Percentiles rank a stretch among this genome's conserved stretches.
Conservation (phyloP, 2,329 filamentous ascomycete species). For the Chaetomiaceae sp. region DNA sequence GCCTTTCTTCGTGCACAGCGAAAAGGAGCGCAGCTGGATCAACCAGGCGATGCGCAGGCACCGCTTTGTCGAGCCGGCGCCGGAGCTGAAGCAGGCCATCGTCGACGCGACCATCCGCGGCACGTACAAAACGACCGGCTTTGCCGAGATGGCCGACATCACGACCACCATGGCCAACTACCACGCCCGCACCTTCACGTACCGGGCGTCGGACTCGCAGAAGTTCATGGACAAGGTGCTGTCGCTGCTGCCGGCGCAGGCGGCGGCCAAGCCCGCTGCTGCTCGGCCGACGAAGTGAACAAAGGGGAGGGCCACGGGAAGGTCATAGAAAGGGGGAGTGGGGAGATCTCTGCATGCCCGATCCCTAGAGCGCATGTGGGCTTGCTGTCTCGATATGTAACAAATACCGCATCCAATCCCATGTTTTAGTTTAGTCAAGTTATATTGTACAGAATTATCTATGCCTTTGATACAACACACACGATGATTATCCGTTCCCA, state of each 20-base stretch:
- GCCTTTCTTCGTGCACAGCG: constrained; percentile 35
- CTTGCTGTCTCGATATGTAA: constrained; percentile 11
- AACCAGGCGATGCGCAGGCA: constrained; percentile 16
- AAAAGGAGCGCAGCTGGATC: constrained; percentile 29
- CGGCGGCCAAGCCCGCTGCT: constrained; percentile 9
- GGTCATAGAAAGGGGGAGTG: neutral
- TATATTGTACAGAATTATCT: constrained; percentile 15
- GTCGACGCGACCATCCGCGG: constrained; percentile 34
- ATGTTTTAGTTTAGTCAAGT: constrained; percentile 8
- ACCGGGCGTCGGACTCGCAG: constrained; percentile 23
- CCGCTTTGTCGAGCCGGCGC: constrained; percentile 20
- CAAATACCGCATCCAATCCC: constrained; percentile 10
- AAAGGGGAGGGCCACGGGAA: neutral
- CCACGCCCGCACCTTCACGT: constrained; percentile 30
- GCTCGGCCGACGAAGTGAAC: constrained; percentile 11
- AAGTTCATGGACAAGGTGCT: constrained; percentile 29
- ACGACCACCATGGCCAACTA: constrained; percentile 32
- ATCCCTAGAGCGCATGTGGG: neutral
- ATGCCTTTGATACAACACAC: constrained; percentile 1
- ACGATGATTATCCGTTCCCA: neutral
- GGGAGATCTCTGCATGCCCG: neutral
- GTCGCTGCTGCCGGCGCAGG: constrained; percentile 24
- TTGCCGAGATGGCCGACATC: constrained; percentile 27
- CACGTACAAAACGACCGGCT: constrained; percentile 30
- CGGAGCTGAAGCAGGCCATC: constrained; percentile 29